Evolutionary conservation across 2,329 filamentous ascomycete genomes (phyloP).

Genomic region (Phyllosticta citrichinensis): DNA sequence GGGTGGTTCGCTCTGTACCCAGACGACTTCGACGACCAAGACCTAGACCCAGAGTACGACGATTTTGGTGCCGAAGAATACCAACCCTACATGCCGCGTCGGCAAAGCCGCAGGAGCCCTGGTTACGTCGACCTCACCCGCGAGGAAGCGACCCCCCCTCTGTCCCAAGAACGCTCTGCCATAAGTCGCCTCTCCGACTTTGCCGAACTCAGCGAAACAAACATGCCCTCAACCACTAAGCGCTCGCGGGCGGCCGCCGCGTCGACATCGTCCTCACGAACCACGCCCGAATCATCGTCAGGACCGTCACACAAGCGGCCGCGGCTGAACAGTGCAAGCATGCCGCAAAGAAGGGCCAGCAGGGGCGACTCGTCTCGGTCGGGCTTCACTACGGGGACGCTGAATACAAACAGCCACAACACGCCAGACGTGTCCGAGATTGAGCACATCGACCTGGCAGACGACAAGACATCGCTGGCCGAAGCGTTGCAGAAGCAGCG

Average conservation of each 20-base stretch:
- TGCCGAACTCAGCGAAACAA: background rate
- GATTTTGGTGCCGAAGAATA: background rate
- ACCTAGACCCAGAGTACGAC: background rate
- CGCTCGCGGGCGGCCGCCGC: background rate
- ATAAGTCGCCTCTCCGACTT: background rate
- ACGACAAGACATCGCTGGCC: slow-evolving; percentile 31
- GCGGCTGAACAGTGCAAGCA: slow-evolving; percentile 16
- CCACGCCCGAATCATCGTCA: slow-evolving; percentile 9
- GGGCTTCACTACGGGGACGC: slow-evolving; percentile 2
- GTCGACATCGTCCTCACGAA: slow-evolving; percentile 12
- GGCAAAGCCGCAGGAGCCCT: slow-evolving; percentile 7
- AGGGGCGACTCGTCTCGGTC: background rate
- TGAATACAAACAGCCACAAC: background rate
- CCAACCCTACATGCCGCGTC: background rate
- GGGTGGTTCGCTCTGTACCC: background rate
- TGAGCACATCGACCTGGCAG: slow-evolving; percentile 42
- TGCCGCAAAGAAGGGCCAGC: background rate
- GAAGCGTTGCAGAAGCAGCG: slow-evolving; percentile 43
- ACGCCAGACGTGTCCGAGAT: slow-evolving; percentile 18
- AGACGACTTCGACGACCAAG: background rate
- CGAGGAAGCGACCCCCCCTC: slow-evolving; percentile 5
- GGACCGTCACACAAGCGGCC: slow-evolving; percentile 25
- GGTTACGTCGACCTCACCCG: slow-evolving; percentile 26
- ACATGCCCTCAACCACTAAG: background rate
- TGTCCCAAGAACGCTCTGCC: slow-evolving; percentile 7